Evolutionary conservation across 371 early-diverging fungal species (phyloP), one percentile per base, ranked within the genome.

Genomic region (Lichtheimia ornata): DNA sequence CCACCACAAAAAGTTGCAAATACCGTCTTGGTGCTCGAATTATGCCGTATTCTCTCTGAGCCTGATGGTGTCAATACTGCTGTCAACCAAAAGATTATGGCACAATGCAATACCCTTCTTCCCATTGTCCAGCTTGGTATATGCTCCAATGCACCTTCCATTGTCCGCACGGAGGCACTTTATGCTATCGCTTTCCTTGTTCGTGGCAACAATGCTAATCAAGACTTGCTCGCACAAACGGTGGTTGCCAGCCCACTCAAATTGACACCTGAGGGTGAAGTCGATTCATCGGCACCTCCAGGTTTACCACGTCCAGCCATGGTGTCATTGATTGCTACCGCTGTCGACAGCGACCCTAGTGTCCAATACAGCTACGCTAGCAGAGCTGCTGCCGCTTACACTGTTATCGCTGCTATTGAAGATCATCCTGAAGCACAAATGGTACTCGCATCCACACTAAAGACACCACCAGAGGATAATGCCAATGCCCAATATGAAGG

Each of bases 1-100:
- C 76, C 78, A 50, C 83, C 84, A 5, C 97, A 96, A 74, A 93
- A 93, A 64, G 82, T 88, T 6, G 84, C 85, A 58, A 97, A 97
- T 62, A 90, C 93, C 49, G 85, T 88, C 14, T 76, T 89, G 24
- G 88, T 95, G 0, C 74, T 97, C 51, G 91, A 92, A 58, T 70
- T 97, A 47, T 83, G 96, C 44, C 84, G 95, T n/a, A 92, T 94
- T 54, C 81, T 98, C 13, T 91, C 94, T 0, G 91, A 85, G 41
- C 94, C 93, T 3, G 94, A 91, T 55, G 93, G 89, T 58, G 89
- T 90, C 13, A 95, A 93, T 65, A 94, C 97, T 0, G 68, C 77
- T 3, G 79, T 85, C 3, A 97, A 97, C 70, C 98, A 97, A 84
- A 88, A 86, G 50, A 86, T 91, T 0, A 94, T 97, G 88, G 77